These are phyloP conservation scores for Fragilariopsis cylindrus DNA, from an alignment of 108 stramenopile species.

Conservation along the genomic window DNA sequence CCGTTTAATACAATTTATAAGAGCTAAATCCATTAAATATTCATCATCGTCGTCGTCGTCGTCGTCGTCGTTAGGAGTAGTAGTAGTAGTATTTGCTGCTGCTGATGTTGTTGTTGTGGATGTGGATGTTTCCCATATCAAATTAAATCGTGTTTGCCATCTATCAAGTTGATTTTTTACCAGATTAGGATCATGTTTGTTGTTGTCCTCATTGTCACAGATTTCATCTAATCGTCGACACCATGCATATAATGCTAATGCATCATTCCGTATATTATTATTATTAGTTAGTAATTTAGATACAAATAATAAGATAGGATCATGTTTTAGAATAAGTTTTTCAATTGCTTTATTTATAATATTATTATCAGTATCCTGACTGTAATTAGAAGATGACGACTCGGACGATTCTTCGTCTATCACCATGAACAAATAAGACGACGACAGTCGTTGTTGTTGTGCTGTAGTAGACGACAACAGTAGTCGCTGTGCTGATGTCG, in stretches of 20 bases:
- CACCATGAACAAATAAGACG: no score
- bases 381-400: no score
- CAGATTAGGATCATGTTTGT: neutral
- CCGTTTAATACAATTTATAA: conserved; percentile 3
- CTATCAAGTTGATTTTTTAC: neutral
- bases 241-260: conserved; percentile 33
- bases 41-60: neutral
- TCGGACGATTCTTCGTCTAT: no score
- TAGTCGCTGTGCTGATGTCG: no score
- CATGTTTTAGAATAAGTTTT: conserved; percentile 20
- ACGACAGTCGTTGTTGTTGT: no score
- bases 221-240: conserved; percentile 34
- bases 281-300: neutral
- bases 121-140: neutral
- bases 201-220: neutral
- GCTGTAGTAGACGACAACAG: no score
- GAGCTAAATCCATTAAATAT: conserved; percentile 9
- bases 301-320: conserved; percentile 24
- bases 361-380: no score
- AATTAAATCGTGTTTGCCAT: conserved; percentile 1
- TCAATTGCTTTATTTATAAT: conserved; percentile 6
- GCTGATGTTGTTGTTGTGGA: neutral
- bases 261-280: neutral
- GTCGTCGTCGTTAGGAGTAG: neutral
- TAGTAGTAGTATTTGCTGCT: neutral